Percentiles rank a stretch among this genome's conserved stretches.
Evolutionary conservation across 176 grass and related monocot species (phyloP).

Genomic region (Aegilops tauschii): DNA sequence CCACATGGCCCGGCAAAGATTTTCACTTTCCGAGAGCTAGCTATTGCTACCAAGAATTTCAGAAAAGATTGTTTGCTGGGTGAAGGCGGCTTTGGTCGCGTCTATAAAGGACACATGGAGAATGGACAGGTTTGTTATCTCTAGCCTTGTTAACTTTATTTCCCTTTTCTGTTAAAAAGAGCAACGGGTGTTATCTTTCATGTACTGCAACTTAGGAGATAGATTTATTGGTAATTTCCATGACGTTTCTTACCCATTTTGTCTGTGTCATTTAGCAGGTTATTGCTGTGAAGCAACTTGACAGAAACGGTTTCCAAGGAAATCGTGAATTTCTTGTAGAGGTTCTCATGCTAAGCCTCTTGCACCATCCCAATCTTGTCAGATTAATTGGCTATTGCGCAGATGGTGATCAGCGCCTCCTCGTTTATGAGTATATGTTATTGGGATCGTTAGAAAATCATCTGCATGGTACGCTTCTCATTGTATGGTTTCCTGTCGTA

Average conservation of each 20-base stretch:
- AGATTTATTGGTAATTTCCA: background rate
- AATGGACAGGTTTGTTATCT: slow-evolving; percentile 70
- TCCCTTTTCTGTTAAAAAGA: background rate
- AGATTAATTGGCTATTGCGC: slow-evolving; percentile 96
- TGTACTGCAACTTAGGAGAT: slow-evolving; percentile 13
- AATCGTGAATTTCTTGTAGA: slow-evolving; percentile 99
- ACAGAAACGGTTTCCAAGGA: slow-evolving; percentile 93
- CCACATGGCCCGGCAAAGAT: slow-evolving; percentile 62
- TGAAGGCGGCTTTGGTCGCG: slow-evolving; percentile 83
- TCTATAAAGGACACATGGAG: slow-evolving; percentile 82
- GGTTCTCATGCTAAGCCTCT: slow-evolving; percentile 96
- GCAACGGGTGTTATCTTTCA: background rate
- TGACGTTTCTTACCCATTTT: slow-evolving; percentile 18
- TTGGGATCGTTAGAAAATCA: slow-evolving; percentile 93
- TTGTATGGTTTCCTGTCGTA: background rate
- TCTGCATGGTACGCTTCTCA: slow-evolving; percentile 62
- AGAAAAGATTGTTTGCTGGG: slow-evolving; percentile 76
- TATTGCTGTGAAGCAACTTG: slow-evolving; percentile 92
- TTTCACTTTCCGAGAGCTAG: slow-evolving; percentile 87
- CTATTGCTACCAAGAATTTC: slow-evolving; percentile 74
- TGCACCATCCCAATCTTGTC: slow-evolving; percentile 92
- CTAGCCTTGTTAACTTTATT: background rate
- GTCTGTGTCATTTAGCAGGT: slow-evolving; percentile 39
- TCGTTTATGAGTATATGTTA: slow-evolving; percentile 92
- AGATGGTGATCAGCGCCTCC: slow-evolving; percentile 94